A percentile compares a stretch with the other conserved stretches of the same genome.
Conservation (phyloP, 495 filamentous ascomycete genomes). For the Xylaria bambusicola region DNA sequence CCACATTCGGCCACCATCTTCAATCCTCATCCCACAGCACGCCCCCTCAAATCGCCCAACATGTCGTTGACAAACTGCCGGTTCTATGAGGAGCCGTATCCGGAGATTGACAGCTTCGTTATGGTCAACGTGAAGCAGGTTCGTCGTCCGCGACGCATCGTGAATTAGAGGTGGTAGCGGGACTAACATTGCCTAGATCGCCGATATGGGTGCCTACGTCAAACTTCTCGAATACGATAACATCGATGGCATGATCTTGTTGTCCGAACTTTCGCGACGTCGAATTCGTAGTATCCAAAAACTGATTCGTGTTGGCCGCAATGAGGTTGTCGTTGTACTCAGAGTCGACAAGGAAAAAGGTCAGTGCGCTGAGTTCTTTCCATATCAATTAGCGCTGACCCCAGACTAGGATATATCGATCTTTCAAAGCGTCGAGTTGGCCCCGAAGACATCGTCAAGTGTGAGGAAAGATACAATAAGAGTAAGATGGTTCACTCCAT, state of each 20-base stretch:
- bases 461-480: slow-evolving; percentile 99
- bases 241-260: slow-evolving; percentile 99
- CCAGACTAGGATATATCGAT: slow-evolving; percentile 85
- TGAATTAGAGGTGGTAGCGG: not conserved
- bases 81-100: slow-evolving; percentile 98
- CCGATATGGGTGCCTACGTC: slow-evolving; percentile 99
- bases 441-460: slow-evolving; percentile 95
- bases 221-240: slow-evolving; percentile 99
- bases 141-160: slow-evolving; percentile 27
- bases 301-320: slow-evolving; percentile 94
- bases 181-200: slow-evolving; percentile 64
- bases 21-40: not conserved
- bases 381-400: slow-evolving; percentile 18
- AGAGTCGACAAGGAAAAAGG: slow-evolving; percentile 99
- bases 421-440: slow-evolving; percentile 96
- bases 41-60: slow-evolving; percentile 30
- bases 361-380: slow-evolving; percentile 35
- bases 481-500: slow-evolving; percentile 98
- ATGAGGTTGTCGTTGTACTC: slow-evolving; percentile 97
- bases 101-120: slow-evolving; percentile 98
- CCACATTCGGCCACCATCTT: slow-evolving; percentile 9
- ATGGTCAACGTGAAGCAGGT: slow-evolving; percentile 99
- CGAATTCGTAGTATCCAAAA: slow-evolving; percentile 99
- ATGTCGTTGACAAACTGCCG: slow-evolving; percentile 99
- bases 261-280: slow-evolving; percentile 92